These are phyloP conservation scores for Aspergillus sp. DNA, from an alignment of 2,329 filamentous ascomycete species.

Conservation along the genomic window DNA sequence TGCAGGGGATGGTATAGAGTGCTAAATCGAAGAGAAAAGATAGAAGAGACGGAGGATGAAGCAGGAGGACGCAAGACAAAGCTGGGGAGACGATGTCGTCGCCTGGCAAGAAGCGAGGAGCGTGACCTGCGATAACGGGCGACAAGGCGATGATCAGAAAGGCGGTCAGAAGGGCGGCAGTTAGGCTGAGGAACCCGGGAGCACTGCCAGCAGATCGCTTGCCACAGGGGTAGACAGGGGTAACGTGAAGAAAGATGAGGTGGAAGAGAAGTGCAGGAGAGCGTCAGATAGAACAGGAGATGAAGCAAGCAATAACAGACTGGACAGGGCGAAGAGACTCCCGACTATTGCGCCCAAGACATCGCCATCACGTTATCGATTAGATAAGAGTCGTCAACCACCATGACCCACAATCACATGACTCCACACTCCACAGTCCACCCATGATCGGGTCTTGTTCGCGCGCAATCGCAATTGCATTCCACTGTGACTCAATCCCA, in stretches of 20 bases:
- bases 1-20: constrained; percentile 5
- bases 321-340: neutral
- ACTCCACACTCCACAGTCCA: neutral
- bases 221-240: neutral
- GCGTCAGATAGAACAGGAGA: neutral
- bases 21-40: constrained; percentile 22
- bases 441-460: neutral
- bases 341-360: neutral
- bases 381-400: constrained; percentile 10
- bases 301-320: neutral
- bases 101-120: constrained; percentile 17
- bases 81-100: constrained; percentile 17
- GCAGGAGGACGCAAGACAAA: constrained; percentile 24
- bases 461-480: constrained; percentile 1
- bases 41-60: constrained; percentile 24
- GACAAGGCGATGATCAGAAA: constrained; percentile 19
- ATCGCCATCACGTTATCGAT: constrained; percentile 15
- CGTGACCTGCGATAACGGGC: constrained; percentile 34
- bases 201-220: neutral
- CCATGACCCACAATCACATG: neutral
- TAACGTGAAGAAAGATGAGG: neutral
- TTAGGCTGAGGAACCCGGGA: constrained; percentile 12
- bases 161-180: constrained; percentile 35
- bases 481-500: constrained; percentile 6
- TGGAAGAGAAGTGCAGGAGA: neutral